phyloP scores from a whole-genome alignment of 805 yeast species.

The Metschnikowia cubensis region DNA sequence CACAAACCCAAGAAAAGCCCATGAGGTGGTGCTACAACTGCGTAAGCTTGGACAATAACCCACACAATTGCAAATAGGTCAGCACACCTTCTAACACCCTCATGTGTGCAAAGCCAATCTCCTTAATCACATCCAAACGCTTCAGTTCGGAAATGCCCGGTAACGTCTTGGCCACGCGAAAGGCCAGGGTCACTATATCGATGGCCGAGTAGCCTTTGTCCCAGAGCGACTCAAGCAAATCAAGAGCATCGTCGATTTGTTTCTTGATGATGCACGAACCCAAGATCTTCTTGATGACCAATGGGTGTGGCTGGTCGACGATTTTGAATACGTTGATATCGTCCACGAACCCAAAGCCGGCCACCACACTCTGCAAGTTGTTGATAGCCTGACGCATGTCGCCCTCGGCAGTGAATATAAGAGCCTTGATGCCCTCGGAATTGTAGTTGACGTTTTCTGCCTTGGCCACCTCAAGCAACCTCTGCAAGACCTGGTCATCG shows the following conservation, averaged over 20 bases:
- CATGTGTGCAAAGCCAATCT: conserved; percentile 90
- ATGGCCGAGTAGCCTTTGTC: conserved; percentile 87
- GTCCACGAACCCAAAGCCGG: conserved; percentile 90
- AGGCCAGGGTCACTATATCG: conserved; percentile 87
- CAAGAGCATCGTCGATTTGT: conserved; percentile 62
- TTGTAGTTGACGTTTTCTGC: conserved; percentile 71
- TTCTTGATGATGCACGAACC: conserved; percentile 37
- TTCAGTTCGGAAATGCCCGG: conserved; percentile 62
- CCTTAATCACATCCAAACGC: conserved; percentile 73
- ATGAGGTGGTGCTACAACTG: conserved; percentile 5
- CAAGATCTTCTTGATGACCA: conserved; percentile 65
- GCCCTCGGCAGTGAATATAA: conserved; percentile 94
- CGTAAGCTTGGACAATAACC: conserved; percentile 64
- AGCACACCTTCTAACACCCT: conserved; percentile 90
- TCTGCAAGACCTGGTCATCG: conserved; percentile 79
- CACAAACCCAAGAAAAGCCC: conserved; percentile 22
- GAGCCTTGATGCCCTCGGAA: conserved; percentile 88
- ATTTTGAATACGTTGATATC: conserved; percentile 91
- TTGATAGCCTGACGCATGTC: conserved; percentile 98
- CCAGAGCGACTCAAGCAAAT: conserved; percentile 69
- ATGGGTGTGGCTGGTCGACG: conserved; percentile 95
- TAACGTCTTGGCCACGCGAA: conserved; percentile 78
- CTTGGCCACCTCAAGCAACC: conserved; percentile 67
- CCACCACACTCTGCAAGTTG: conserved; percentile 87
- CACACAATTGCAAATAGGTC: conserved; percentile 79